Base-by-base conservation (phyloP, 140 eudicot species). In the Bidens hawaiensis region DNA sequence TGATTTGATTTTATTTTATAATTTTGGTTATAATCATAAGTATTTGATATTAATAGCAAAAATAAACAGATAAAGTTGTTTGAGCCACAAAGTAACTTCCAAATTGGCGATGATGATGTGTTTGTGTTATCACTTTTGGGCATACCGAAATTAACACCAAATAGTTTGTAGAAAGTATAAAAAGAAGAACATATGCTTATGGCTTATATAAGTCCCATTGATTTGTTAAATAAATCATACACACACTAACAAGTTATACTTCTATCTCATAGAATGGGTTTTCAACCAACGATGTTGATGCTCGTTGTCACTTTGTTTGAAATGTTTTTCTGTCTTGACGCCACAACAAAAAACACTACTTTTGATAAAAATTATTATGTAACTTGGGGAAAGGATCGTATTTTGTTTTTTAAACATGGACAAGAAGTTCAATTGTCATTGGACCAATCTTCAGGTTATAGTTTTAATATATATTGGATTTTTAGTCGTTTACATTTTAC, bases 361-460 rank as follows among this genome's bases (percentile, higher is more conserved):
- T 90, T 81, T 43, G 83, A 90, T 62, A 67, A 48, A 22, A 87
- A 81, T 61, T 90, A 90, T 34, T 13, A 51, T 5, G 67, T 90
- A 50, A 64, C 78, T 2, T 87, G 89, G 87, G 97, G 96, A 13
- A 28, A 64, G 12, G 72, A 84, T 47, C 85, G 75, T 66, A 71
- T 67, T 58, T 49, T 14, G 49, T 52, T 65, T 64, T 22, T 34
- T 22, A 58, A 79, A 50, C 59, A 57, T 21, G 74, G 86, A 58
- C 65, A 55, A 6, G 78, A 79, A 52, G 56, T 82, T 58, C 88
- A 79, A 38, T 80, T 90, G 19, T 86, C 81, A 1, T 47, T 90
- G 71, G 95, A 86, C 58, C 12, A 40, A 7, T 21, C 56, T 22
- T 86, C 95, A n/a, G 97, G 97, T 90, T 34, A 27, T 34, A 30